Evolutionary conservation across 2,329 filamentous ascomycete genomes (phyloP), one percentile per base, ranked within the genome.

Genomic region (Colletotrichum lentis): DNA sequence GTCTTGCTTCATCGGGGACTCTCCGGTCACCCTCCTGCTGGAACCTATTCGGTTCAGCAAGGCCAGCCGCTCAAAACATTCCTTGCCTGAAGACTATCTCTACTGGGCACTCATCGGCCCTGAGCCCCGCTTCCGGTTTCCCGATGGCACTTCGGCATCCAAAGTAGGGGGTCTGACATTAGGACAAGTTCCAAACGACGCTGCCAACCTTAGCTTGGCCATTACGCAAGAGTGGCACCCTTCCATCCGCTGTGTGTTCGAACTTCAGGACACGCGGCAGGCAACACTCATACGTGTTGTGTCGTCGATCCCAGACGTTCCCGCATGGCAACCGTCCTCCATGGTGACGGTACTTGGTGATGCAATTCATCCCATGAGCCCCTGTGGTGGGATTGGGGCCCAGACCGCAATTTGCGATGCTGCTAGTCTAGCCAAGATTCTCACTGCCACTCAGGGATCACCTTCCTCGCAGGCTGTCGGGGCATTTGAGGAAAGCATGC

Each of bases 201-300:
- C 61, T 18, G 61, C 54, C 35, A 35, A 14, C 10, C 61, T 64
- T 0, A 64, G 54, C 16, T 12, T 64, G 35, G 18, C 54, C 35
- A 50, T 90, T 0, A 84, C 85, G 0, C 73, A 77, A 18, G 61
- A 64, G 44, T 64, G 61, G 61, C 81, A 88, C 73, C 79, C 84
- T 14, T 80, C 83, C 3, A 76, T 90, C 53, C 83, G 80, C 73
- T 81, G 86, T 1, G 75, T 90, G 0, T 85, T 90, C 67, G 85
- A 89, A 6, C 72, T 88, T 43, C 89, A 89, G 85, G 74, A 78
- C 5, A 84, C 83, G 63, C 70, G 76, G 0, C 85, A 90, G 70
- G 85, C 88, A 0, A 87, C 88, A 0, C 90, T 90, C 71, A 90
- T 87, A 86, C 90, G 89, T 72, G 89, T 90, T 55, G 89, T 87